A percentile compares a stretch with the other conserved stretches of the same genome.
These are phyloP conservation scores for Lentinula aciculospora DNA, from an alignment of 768 basidiomycete species.

Conservation along the genomic window DNA sequence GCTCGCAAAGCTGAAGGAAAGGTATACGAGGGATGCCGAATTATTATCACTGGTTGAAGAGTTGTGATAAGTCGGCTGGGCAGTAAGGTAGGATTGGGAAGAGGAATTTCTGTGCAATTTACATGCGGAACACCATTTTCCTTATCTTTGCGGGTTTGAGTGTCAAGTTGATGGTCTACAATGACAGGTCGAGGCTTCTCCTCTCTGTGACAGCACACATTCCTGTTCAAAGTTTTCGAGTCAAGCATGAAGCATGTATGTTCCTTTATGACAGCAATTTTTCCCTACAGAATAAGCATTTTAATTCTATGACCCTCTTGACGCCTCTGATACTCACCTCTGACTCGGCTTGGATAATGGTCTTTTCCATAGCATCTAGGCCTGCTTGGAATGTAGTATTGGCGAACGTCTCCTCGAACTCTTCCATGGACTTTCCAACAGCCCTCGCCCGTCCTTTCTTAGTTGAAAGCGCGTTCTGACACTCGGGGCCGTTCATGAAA, in stretches of 20 bases:
- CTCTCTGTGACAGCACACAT: background rate
- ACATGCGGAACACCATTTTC: background rate
- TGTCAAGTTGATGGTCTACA: background rate
- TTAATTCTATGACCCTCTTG: background rate
- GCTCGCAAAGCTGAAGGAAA: background rate
- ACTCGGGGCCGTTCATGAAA: background rate
- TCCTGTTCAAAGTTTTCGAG: background rate
- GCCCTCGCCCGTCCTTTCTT: background rate
- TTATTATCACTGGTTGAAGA: background rate
- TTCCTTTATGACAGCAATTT: conserved; percentile 2
- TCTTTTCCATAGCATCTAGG: conserved; percentile 2
- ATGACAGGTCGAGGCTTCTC: background rate
- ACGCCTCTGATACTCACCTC: background rate
- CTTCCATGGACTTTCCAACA: background rate
- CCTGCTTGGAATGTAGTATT: background rate
- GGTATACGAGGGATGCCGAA: conserved; percentile 2
- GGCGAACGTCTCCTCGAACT: background rate
- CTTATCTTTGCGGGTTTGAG: background rate
- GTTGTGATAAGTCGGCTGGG: background rate
- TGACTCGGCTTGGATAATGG: background rate
- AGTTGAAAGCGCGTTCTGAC: background rate
- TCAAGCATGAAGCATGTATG: conserved; percentile 1
- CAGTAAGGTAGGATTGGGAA: conserved; percentile 3
- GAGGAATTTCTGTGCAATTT: background rate
- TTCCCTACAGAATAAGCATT: background rate